Evolutionary conservation across 257 asterid genomes (phyloP).

Genomic region (Ilex asprella): DNA sequence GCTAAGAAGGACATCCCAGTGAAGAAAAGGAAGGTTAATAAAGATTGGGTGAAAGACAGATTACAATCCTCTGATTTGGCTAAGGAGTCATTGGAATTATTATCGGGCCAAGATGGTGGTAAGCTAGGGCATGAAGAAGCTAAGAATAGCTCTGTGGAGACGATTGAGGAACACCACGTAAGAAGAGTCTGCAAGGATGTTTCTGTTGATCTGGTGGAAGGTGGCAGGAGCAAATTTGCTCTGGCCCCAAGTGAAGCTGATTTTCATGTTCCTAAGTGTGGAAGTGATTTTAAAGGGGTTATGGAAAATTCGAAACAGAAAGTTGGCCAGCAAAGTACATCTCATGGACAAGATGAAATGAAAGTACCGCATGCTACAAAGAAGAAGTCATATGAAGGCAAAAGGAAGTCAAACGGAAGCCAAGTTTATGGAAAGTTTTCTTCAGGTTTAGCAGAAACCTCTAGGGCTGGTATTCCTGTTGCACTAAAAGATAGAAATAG

Average conservation of each 20-base stretch:
- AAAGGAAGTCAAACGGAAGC: conserved; percentile 39
- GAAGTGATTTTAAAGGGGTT: conserved; percentile 23
- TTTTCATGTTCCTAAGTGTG: conserved; percentile 32
- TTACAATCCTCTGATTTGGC: background rate
- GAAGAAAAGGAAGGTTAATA: conserved; percentile 31
- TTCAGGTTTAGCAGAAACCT: conserved; percentile 25
- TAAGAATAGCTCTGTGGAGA: conserved; percentile 31
- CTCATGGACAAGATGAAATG: conserved; percentile 27
- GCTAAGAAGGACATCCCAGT: conserved; percentile 27
- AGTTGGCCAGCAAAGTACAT: conserved; percentile 20
- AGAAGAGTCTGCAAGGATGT: conserved; percentile 19
- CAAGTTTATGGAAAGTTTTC: conserved; percentile 35
- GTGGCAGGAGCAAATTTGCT: conserved; percentile 18
- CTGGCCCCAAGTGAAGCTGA: conserved; percentile 21
- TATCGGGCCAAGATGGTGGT: conserved; percentile 25
- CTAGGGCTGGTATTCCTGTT: conserved; percentile 28
- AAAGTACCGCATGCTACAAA: conserved; percentile 21
- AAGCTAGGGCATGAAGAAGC: conserved; percentile 25
- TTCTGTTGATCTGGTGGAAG: conserved; percentile 28
- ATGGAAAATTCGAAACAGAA: conserved; percentile 17
- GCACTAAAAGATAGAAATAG: conserved; percentile 26
- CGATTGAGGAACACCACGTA: conserved; percentile 10
- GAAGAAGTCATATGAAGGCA: conserved; percentile 34
- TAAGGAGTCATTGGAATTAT: conserved; percentile 21
- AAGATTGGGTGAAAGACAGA: conserved; percentile 30